Evolutionary conservation across 1,284 basidiomycete species (phyloP), one percentile per base, ranked within the genome.

Genomic region (Coniferiporia sulphurascens): DNA sequence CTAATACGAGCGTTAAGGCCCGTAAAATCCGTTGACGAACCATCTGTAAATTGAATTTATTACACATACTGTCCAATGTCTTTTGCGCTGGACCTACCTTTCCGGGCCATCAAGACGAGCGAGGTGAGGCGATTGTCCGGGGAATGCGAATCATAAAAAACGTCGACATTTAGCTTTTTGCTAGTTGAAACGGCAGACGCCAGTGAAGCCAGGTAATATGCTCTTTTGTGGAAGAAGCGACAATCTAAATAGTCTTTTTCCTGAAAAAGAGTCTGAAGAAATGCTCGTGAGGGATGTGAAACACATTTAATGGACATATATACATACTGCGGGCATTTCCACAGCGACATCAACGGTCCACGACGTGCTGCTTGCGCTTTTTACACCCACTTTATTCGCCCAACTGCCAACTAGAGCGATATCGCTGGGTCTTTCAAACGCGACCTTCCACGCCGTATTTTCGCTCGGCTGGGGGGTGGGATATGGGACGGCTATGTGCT

Each of bases 171-270:
- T 49, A 85, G 67, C 8, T 56, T 73, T 62, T 79, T 77, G 48
- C 76, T 71, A 21, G 73, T 70, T 49, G 73, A 74, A 43, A 98
- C 72, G 0, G 84, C 82, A 8, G 83, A 78, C 2, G 90, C 91
- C 54, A 99, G 77, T 3, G 83, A 83, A 7, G 94, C 89, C 12
- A 98, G 81, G 73, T 95, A 99, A 70, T 90, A 95, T 0, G 92
- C 89, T 48, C 92, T 80, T 72, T 99, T 99, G 71, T 96, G 89
- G 70, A 96, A 95, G 73, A 92, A 95, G 17, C 97, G 85, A 38
- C 86, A 84, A 69, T 95, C 91, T 58, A 95, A 76, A 65, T 95
- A 92, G 70, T 99, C 96, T 71, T 98, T 99, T 66, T 95, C 91
- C 74, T 97, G 93, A 68, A 99, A 95, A 27, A 98, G 74, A 48